These are phyloP conservation scores for Vaccinium macrocarpon DNA, from an alignment of 148 eudicot genomes.

Conservation along the genomic window DNA sequence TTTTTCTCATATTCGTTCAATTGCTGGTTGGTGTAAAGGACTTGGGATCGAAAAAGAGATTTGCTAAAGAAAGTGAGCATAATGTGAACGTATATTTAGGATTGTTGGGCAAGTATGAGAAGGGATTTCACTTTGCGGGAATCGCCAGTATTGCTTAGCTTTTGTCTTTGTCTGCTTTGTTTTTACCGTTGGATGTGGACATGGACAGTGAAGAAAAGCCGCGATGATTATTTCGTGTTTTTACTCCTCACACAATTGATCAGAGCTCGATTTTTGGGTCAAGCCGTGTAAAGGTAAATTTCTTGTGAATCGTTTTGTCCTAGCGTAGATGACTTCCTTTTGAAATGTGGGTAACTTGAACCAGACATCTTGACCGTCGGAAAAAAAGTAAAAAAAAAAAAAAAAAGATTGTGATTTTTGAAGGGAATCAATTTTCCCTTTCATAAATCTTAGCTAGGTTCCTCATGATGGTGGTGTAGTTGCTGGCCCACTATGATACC, in stretches of 20 bases:
- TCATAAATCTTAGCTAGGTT: background rate
- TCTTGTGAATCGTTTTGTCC: no score
- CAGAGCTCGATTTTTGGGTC: no score
- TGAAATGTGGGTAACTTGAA: no score
- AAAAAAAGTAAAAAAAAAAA: no score
- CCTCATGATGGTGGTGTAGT: background rate
- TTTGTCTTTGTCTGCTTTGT: background rate
- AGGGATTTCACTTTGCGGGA: conserved; percentile 8
- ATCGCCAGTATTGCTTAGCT: background rate
- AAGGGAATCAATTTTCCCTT: background rate
- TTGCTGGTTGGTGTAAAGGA: background rate
- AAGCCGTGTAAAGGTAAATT: no score
- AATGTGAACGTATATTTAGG: background rate
- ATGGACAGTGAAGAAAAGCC: no score
- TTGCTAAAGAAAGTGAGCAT: background rate
- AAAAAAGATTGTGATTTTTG: background rate
- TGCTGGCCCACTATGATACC: background rate
- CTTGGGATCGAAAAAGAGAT: background rate
- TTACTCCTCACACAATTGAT: no score
- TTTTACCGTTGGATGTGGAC: no score
- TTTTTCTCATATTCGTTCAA: background rate
- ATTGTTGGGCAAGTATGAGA: background rate
- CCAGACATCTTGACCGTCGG: no score
- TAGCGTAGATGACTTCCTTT: no score
- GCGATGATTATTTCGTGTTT: no score